A percentile compares a stretch with the other conserved stretches of the same genome.
Conservation (phyloP, 805 yeast genomes). For the Ogataea saltuana region DNA sequence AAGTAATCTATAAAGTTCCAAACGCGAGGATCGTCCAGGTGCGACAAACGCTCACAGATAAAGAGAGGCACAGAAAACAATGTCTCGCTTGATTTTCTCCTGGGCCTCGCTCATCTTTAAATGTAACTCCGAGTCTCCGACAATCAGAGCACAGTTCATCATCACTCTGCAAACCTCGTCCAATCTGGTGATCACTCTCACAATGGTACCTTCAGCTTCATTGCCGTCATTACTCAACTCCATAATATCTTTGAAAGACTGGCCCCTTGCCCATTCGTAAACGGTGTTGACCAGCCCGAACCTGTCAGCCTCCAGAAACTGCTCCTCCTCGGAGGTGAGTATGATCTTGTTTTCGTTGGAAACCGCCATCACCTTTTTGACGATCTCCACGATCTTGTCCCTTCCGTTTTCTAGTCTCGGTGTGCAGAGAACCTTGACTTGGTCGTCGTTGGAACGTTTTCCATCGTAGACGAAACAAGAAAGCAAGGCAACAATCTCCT, state of each 20-base stretch:
- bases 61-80: conserved; percentile 94
- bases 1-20: not conserved
- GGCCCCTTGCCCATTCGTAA: conserved; percentile 97
- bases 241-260: conserved; percentile 89
- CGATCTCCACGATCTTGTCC: conserved; percentile 66
- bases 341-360: conserved; percentile 70
- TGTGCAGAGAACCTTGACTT: conserved; percentile 52
- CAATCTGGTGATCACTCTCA: conserved; percentile 87
- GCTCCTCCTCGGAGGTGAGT: conserved; percentile 80
- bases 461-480: conserved; percentile 96
- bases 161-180: conserved; percentile 97
- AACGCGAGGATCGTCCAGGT: not conserved
- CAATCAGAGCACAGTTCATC: conserved; percentile 87
- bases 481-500: conserved; percentile 92
- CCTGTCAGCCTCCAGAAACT: conserved; percentile 77
- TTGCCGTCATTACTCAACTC: conserved; percentile 76
- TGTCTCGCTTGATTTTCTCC: conserved; percentile 92
- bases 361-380: conserved; percentile 58
- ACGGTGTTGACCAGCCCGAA: conserved; percentile 92
- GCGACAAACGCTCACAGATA: conserved; percentile 51
- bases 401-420: conserved; percentile 80
- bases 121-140: conserved; percentile 90
- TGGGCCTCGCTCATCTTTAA: conserved; percentile 90
- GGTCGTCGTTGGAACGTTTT: conserved; percentile 59
- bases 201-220: conserved; percentile 85